Evolutionary conservation across 805 yeast genomes (phyloP).

Genomic region (Dipodascus geniculatus): DNA sequence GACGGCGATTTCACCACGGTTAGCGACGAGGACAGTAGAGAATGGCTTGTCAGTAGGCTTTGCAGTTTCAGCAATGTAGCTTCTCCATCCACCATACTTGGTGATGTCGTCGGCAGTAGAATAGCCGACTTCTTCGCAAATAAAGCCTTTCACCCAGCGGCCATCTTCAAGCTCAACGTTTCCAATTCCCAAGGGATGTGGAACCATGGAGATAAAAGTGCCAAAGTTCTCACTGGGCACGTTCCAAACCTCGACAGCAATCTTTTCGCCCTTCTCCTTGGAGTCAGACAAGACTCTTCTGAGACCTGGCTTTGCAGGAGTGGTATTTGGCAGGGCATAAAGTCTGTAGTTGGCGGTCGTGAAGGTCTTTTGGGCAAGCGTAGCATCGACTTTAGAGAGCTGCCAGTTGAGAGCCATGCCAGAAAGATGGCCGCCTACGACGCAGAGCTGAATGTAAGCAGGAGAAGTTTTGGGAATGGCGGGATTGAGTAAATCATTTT

Average conservation of each 20-base stretch:
- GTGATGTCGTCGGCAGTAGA: conserved; percentile 67
- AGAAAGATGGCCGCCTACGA: conserved; percentile 89
- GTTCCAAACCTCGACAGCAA: conserved; percentile 73
- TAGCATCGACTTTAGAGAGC: conserved; percentile 70
- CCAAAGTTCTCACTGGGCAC: conserved; percentile 74
- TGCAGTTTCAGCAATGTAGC: conserved; percentile 32
- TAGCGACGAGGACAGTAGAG: conserved; percentile 81
- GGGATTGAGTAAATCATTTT: conserved; percentile 27
- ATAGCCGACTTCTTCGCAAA: conserved; percentile 88
- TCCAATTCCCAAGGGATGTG: conserved; percentile 93
- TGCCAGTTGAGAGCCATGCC: conserved; percentile 95
- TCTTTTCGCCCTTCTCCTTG: conserved; percentile 37
- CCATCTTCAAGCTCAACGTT: conserved; percentile 76
- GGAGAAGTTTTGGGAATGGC: conserved; percentile 34
- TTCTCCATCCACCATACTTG: conserved; percentile 79
- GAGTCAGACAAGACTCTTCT: conserved; percentile 40
- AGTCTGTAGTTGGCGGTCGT: conserved; percentile 64
- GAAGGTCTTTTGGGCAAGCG: conserved; percentile 48
- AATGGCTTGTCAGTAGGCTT: conserved; percentile 44
- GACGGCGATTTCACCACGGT: conserved; percentile 96
- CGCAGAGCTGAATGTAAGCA: conserved; percentile 59
- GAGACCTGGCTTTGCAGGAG: conserved; percentile 89
- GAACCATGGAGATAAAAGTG: conserved; percentile 74
- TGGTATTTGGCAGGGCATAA: conserved; percentile 65
- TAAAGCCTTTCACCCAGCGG: conserved; percentile 80